Conservation (phyloP, 2,329 filamentous ascomycete species). For the Colletotrichum sidae region DNA sequence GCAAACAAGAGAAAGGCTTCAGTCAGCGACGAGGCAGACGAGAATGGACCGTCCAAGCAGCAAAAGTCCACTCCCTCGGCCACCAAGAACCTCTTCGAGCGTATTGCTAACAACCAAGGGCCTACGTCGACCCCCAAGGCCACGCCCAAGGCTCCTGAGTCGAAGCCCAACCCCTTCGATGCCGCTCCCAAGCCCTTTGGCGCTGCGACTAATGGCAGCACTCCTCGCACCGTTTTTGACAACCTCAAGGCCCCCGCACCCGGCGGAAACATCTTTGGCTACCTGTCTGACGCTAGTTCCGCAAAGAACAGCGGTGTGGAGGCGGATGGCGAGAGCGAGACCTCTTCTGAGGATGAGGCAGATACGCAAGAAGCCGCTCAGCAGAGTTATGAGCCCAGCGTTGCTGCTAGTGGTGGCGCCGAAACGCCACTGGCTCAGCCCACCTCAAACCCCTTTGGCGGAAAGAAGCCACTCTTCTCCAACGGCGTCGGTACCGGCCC, state of each 20-base stretch:
- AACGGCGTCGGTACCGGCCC: conserved; percentile 38
- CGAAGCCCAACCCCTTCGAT: conserved; percentile 48
- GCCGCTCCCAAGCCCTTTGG: conserved; percentile 17
- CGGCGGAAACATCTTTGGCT: conserved; percentile 67
- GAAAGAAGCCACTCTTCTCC: conserved; percentile 43
- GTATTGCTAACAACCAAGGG: conserved; percentile 63
- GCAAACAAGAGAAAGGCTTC: conserved; percentile 66
- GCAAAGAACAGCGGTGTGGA: conserved; percentile 65
- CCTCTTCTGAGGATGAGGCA: conserved; percentile 54
- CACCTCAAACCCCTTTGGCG: conserved; percentile 45
- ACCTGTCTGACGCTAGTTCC: conserved; percentile 68
- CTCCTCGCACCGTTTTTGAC: conserved; percentile 58
- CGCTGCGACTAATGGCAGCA: conserved; percentile 44
- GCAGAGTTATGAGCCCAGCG: conserved; percentile 57
- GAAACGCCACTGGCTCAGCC: conserved; percentile 54
- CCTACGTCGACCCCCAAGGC: conserved; percentile 47
- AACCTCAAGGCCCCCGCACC: conserved; percentile 48
- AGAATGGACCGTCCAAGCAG: conserved; percentile 62
- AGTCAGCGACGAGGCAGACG: conserved; percentile 55
- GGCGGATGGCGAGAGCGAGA: conserved; percentile 59
- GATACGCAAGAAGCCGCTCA: conserved; percentile 57
- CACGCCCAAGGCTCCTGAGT: conserved; percentile 42
- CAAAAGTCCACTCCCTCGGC: conserved; percentile 62
- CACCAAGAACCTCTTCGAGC: conserved; percentile 68
- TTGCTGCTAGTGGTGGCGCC: conserved; percentile 53